phyloP scores from a whole-genome alignment of 176 grass and related monocot species.

The Pontederia crassipes region DNA sequence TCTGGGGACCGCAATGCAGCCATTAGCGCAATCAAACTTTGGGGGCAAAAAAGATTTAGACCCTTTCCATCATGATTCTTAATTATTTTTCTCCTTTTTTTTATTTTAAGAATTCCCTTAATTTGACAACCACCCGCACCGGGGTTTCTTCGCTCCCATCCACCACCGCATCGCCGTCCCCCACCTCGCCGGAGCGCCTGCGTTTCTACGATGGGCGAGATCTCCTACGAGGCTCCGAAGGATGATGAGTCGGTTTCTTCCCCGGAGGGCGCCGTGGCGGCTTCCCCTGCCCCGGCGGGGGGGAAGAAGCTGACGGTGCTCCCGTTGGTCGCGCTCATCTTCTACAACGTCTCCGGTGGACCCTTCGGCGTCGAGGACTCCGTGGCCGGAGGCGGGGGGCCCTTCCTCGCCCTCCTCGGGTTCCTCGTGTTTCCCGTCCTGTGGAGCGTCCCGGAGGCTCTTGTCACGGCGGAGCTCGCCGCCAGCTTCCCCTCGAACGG shows the following conservation, averaged over 20 bases:
- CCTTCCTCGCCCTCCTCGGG: slow-evolving; percentile 68
- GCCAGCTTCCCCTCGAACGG: slow-evolving; percentile 68
- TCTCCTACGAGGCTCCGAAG: neutral
- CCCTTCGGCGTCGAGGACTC: slow-evolving; percentile 96
- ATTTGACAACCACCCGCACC: too few relatives aligned
- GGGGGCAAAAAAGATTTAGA: too few relatives aligned
- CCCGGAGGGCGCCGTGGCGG: neutral
- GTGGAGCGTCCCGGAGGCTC: slow-evolving; percentile 82
- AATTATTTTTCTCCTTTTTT: too few relatives aligned
- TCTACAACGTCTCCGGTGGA: slow-evolving; percentile 90
- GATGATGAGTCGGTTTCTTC: neutral
- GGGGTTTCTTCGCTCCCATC: too few relatives aligned
- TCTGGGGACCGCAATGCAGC: too few relatives aligned
- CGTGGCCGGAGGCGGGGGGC: slow-evolving; percentile 61
- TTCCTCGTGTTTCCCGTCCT: slow-evolving; percentile 56
- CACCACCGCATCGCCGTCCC: too few relatives aligned
- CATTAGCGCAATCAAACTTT: too few relatives aligned
- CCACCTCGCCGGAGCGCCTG: too few relatives aligned
- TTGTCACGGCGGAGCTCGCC: slow-evolving; percentile 84
- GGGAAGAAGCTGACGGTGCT: slow-evolving; percentile 49
- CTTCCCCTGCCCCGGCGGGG: neutral
- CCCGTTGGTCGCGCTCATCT: slow-evolving; percentile 83
- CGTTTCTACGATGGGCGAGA: slow-evolving; percentile 7
- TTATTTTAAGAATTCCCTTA: too few relatives aligned
- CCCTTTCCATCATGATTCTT: too few relatives aligned